phyloP scores from a whole-genome alignment of 192 early-diverging fungal genomes.

The Backusella mclennaniae region DNA sequence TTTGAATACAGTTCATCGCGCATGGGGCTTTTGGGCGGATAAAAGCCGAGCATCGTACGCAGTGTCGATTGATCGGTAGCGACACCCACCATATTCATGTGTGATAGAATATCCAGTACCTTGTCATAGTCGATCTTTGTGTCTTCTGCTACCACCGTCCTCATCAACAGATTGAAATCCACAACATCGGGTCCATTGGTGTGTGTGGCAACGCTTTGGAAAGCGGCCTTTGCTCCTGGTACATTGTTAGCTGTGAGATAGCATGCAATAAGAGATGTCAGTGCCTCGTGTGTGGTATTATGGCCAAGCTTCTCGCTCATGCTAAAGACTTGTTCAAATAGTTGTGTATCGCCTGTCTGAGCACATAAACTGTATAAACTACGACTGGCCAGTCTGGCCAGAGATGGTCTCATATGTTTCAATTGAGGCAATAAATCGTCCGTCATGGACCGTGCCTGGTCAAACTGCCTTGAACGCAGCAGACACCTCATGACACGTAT shows the following conservation, averaged over 20 bases:
- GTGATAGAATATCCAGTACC: constrained; percentile 21
- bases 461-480: neutral
- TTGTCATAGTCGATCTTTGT: constrained; percentile 10
- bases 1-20: neutral
- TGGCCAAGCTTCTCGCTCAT: neutral
- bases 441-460: neutral
- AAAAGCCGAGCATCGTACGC: constrained; percentile 18
- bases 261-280: constrained; percentile 24
- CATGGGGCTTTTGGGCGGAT: constrained; percentile 16
- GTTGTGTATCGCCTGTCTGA: constrained; percentile 14
- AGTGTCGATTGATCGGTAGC: constrained; percentile 19
- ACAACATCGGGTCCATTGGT: constrained; percentile 27
- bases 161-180: constrained; percentile 32
- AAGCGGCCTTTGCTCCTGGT: constrained; percentile 6
- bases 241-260: constrained; percentile 18
- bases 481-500: neutral
- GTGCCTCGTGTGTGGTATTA: constrained; percentile 16
- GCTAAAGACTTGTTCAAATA: neutral
- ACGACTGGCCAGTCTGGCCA: neutral
- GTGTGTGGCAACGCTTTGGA: constrained; percentile 10
- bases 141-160: neutral
- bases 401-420: neutral
- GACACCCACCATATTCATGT: constrained; percentile 28
- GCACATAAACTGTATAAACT: constrained; percentile 11
- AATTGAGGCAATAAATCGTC: neutral